phyloP scores from a whole-genome alignment of 2,329 filamentous ascomycete species.

The Talaromyces sp. region DNA sequence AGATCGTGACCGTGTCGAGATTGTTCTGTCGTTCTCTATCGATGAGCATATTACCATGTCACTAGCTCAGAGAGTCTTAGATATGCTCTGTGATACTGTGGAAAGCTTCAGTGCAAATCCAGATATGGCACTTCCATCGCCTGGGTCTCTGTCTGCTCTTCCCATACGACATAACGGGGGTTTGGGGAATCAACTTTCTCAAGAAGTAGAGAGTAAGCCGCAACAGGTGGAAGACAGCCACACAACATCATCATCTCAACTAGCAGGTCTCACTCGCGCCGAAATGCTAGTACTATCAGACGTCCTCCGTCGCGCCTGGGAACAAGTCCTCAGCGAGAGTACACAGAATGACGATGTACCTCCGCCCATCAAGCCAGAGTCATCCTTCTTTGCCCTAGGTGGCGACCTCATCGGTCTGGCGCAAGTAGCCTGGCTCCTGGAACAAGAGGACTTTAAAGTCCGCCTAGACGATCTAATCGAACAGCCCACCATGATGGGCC shows the following conservation, averaged over 20 bases:
- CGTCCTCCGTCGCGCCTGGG: constrained; percentile 39
- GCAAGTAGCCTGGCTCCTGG: constrained; percentile 40
- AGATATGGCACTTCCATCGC: constrained; percentile 32
- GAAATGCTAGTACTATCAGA: constrained; percentile 40
- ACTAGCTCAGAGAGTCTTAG: constrained; percentile 36
- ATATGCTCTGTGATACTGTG: constrained; percentile 40
- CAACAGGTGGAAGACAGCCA: not conserved
- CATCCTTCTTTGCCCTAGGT: constrained; percentile 42
- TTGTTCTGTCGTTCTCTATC: constrained; percentile 38
- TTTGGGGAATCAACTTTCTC: constrained; percentile 18
- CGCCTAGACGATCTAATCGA: constrained; percentile 40
- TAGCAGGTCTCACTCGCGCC: constrained; percentile 36
- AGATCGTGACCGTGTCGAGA: constrained; percentile 31
- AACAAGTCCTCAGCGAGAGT: constrained; percentile 34
- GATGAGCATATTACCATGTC: constrained; percentile 33
- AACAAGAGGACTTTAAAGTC: constrained; percentile 39
- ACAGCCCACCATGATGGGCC: constrained; percentile 40
- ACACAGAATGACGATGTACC: not conserved
- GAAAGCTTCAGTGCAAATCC: constrained; percentile 37
- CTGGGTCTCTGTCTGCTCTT: constrained; percentile 31
- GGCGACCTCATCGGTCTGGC: constrained; percentile 42
- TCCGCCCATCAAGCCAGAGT: constrained; percentile 35
- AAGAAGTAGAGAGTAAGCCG: constrained; percentile 25
- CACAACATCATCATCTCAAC: constrained; percentile 35
- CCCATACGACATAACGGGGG: constrained; percentile 31